Conservation (phyloP, 345 rosid genomes). For the Salix exigua region DNA sequence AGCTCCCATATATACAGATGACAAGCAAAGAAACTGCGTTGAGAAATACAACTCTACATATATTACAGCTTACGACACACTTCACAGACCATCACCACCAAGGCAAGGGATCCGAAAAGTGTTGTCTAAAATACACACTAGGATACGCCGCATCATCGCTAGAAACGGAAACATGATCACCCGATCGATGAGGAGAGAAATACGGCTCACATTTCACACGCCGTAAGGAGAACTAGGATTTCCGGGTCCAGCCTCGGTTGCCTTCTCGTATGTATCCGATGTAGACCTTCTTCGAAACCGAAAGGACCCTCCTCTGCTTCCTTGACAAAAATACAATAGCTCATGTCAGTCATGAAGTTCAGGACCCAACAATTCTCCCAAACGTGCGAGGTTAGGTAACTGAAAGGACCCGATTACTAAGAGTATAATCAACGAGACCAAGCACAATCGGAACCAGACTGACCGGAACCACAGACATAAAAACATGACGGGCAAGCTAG, state of each 20-base stretch:
- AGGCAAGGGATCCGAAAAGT: not conserved
- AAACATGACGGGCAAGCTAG: not conserved
- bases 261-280: slow-evolving; percentile 73
- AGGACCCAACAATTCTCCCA: not conserved
- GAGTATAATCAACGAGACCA: not conserved
- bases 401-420: not conserved
- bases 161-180: not conserved
- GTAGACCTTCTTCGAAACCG: slow-evolving; percentile 76
- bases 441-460: not conserved
- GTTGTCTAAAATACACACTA: not conserved
- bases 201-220: slow-evolving; percentile 51
- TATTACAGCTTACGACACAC: not conserved
- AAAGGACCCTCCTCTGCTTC: slow-evolving; percentile 65
- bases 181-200: not conserved
- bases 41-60: not conserved
- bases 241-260: slow-evolving; percentile 59
- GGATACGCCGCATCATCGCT: not conserved
- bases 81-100: not conserved
- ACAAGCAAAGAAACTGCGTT: not conserved
- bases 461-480: not conserved
- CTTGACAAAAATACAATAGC: slow-evolving; percentile 19
- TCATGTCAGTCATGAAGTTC: not conserved
- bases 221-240: slow-evolving; percentile 75
- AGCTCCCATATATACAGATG: not conserved
- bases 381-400: not conserved